Base-by-base conservation (phyloP, 352 stramenopile species). In the Pythium scleroteichum region DNA sequence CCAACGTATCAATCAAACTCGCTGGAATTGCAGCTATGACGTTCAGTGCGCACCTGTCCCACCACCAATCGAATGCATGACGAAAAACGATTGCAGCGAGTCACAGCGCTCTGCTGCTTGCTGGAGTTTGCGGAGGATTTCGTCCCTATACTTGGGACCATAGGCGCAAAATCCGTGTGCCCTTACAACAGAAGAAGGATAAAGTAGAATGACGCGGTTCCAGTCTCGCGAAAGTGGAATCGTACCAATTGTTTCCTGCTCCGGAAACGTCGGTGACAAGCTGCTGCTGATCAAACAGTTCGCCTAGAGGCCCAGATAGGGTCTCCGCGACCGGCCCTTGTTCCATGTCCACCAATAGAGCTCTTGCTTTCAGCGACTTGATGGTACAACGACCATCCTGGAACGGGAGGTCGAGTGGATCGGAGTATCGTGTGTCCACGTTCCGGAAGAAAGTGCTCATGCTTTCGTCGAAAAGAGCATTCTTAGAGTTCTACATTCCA, bases 381-480 rank as follows among this genome's bases (percentile, higher is more conserved):
- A 90, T 82, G 38, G 73, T 32, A 14, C 71, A 51, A n/a, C 51
- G 68, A 13, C 71, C 74, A 49, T 69, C 55, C 17, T 66, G 56
- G 35, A 85, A 78, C 9, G 79, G 72, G 24, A 92, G 60, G 26
- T 88, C 76, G 35, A 79, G n/a, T 13, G 79, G 69, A 19, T 79
- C 55, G 29, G 77, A 66, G 52, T 76, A 81, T 5, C 83, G 79
- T 23, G 66, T 75, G 71, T 97, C 88, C 19, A 97, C 82, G 60
- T 97, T 96, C 42, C 89, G 84, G 79, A 97, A 97, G 69, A 97
- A 97, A 38, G 82, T 87, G 73, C 83, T 96, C 88, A 97, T 97
- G 51, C 84, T 93, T 33, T 96, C 91, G 63, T 97, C 89, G 57
- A 95, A 97, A 35, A 75, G 61, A 38, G 55, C 68, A 27, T 76